A percentile compares a stretch with the other conserved stretches of the same genome.
phyloP scores from a whole-genome alignment of 2,329 filamentous ascomycete genomes.

The Aspergillus terreus region DNA sequence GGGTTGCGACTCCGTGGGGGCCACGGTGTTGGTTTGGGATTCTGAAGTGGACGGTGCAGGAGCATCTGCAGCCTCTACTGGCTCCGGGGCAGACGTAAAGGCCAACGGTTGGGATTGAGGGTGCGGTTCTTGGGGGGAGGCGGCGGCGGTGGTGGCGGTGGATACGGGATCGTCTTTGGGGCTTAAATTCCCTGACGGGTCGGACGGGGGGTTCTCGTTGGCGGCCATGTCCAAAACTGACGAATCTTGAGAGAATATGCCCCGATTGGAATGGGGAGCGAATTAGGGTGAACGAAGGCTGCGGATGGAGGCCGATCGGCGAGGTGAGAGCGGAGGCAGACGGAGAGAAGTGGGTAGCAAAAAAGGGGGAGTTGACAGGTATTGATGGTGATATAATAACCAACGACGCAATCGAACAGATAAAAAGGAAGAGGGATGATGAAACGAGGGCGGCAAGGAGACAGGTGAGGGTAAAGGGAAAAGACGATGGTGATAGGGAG shows the following conservation, averaged over 20 bases:
- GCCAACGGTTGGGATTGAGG: conserved; percentile 12
- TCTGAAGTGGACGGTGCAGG: conserved; percentile 8
- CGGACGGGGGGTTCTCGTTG: conserved; percentile 20
- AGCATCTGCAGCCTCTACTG: conserved; percentile 8
- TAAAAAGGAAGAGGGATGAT: background rate
- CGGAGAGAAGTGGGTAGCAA: background rate
- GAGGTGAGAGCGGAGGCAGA: background rate
- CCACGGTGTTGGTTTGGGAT: conserved; percentile 7
- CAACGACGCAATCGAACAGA: background rate
- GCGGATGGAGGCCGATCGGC: background rate
- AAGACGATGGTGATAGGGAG: background rate
- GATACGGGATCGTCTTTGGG: conserved; percentile 16
- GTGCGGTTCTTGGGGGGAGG: conserved; percentile 17
- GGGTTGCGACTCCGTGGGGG: conserved; percentile 15
- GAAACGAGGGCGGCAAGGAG: background rate
- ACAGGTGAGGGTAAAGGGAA: background rate
- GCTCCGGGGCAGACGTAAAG: conserved; percentile 9
- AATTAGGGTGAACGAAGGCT: background rate
- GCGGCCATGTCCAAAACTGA: conserved; percentile 13
- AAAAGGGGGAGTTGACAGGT: background rate
- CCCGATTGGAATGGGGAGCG: background rate
- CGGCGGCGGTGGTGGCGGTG: conserved; percentile 14
- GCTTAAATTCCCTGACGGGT: conserved; percentile 11
- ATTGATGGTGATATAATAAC: background rate
- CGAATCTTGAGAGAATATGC: background rate